phyloP scores from a whole-genome alignment of 495 filamentous ascomycete species.

The Podospora anserina region DNA sequence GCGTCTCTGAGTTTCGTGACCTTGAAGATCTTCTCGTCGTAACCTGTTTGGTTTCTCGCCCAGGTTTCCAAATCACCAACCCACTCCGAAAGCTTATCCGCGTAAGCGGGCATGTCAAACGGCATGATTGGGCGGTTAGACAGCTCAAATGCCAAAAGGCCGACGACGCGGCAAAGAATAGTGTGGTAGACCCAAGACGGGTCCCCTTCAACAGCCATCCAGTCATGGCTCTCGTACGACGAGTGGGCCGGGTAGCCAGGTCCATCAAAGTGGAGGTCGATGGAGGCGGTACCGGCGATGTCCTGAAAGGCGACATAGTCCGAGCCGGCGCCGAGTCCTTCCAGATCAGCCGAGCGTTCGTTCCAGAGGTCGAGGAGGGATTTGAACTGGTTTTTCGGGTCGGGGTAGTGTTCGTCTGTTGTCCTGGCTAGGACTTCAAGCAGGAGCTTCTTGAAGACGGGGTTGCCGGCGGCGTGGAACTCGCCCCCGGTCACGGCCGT shows the following conservation, averaged over 20 bases:
- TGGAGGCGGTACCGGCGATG: slow-evolving; percentile 83
- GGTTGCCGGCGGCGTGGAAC: slow-evolving; percentile 75
- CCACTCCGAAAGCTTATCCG: slow-evolving; percentile 57
- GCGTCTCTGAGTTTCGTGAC: slow-evolving; percentile 60
- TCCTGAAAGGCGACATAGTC: slow-evolving; percentile 92
- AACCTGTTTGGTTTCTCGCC: slow-evolving; percentile 38
- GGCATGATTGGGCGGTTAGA: slow-evolving; percentile 76
- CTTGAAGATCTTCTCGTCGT: slow-evolving; percentile 40
- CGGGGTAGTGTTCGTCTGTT: slow-evolving; percentile 66
- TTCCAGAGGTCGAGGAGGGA: slow-evolving; percentile 73
- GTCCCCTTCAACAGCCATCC: slow-evolving; percentile 76
- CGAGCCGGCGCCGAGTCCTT: slow-evolving; percentile 72
- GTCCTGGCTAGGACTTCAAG: slow-evolving; percentile 69
- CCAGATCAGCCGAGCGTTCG: slow-evolving; percentile 58
- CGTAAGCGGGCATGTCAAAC: slow-evolving; percentile 69
- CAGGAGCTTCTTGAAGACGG: slow-evolving; percentile 69
- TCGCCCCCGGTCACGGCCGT: slow-evolving; percentile 70
- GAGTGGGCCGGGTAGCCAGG: slow-evolving; percentile 69
- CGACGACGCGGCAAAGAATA: slow-evolving; percentile 73
- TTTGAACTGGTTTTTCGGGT: slow-evolving; percentile 14
- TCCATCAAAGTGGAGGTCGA: slow-evolving; percentile 81
- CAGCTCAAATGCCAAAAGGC: slow-evolving; percentile 80
- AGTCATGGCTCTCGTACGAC: slow-evolving; percentile 85
- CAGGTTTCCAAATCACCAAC: slow-evolving; percentile 64
- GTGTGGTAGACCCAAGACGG: slow-evolving; percentile 80